phyloP scores from a whole-genome alignment of 495 filamentous ascomycete genomes.

The Echria macrotheca region DNA sequence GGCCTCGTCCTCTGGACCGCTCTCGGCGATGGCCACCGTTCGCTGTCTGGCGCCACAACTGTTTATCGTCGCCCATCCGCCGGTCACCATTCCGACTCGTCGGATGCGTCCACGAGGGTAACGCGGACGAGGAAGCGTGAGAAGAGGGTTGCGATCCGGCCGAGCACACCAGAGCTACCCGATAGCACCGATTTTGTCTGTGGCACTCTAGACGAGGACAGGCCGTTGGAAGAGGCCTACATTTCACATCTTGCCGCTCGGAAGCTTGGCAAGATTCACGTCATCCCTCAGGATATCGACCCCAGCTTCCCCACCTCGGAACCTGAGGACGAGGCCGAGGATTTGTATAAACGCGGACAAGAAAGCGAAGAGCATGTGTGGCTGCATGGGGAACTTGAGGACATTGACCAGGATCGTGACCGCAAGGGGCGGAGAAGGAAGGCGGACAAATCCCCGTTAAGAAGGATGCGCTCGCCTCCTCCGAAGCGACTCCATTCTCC shows the following conservation, averaged over 20 bases:
- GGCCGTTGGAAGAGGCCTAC: slow-evolving; percentile 88
- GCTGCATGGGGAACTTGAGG: slow-evolving; percentile 54
- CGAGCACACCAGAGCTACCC: slow-evolving; percentile 75
- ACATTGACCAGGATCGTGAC: slow-evolving; percentile 40
- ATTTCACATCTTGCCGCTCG: slow-evolving; percentile 77
- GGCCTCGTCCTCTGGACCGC: slow-evolving; percentile 76
- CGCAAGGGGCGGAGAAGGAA: slow-evolving; percentile 35
- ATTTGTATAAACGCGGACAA: slow-evolving; percentile 45
- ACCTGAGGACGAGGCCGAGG: slow-evolving; percentile 71
- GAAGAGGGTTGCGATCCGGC: slow-evolving; percentile 49
- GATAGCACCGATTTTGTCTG: slow-evolving; percentile 98
- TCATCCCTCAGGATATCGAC: slow-evolving; percentile 91
- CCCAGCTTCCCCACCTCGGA: slow-evolving; percentile 95
- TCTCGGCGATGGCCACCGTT: slow-evolving; percentile 46
- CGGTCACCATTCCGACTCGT: slow-evolving; percentile 38
- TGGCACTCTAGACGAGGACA: slow-evolving; percentile 92
- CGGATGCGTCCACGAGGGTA: slow-evolving; percentile 22
- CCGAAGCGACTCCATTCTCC: slow-evolving; percentile 44
- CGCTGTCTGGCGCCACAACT: slow-evolving; percentile 32
- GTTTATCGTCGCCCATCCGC: slow-evolving; percentile 37
- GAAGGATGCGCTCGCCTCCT: slow-evolving; percentile 42
- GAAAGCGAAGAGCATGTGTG: slow-evolving; percentile 55
- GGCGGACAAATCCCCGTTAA: slow-evolving; percentile 31
- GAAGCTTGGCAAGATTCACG: slow-evolving; percentile 68
- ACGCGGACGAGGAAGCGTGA: slow-evolving; percentile 26